phyloP scores from a whole-genome alignment of 176 grass and related monocot species.

The Aegilops umbellulata region DNA sequence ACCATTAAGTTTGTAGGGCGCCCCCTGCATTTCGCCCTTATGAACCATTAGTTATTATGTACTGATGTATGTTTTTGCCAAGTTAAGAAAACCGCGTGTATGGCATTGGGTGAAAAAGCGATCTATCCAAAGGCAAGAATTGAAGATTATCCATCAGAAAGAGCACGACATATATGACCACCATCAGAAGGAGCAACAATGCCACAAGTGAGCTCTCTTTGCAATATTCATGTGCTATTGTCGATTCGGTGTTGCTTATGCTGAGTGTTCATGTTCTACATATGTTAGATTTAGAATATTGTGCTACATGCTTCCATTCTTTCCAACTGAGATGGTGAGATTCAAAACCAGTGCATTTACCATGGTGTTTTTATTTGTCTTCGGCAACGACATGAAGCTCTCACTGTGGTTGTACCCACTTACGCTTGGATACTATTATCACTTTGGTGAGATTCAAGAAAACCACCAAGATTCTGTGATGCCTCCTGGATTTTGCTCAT shows the following conservation, averaged over 20 bases:
- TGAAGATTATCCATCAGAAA: neutral
- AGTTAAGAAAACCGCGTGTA: too few relatives aligned
- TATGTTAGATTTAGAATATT: neutral
- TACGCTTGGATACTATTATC: neutral
- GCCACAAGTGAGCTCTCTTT: neutral
- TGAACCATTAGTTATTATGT: too few relatives aligned
- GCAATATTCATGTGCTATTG: neutral
- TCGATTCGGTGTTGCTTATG: neutral
- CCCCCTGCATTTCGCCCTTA: too few relatives aligned
- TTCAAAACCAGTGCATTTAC: neutral
- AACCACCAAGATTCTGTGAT: neutral
- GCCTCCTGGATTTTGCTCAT: too few relatives aligned
- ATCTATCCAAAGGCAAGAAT: neutral
- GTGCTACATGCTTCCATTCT: too few relatives aligned
- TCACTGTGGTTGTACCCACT: neutral
- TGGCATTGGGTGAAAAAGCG: too few relatives aligned
- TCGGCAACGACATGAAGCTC: neutral
- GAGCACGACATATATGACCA: neutral
- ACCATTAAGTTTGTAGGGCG: too few relatives aligned
- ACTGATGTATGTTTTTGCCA: too few relatives aligned
- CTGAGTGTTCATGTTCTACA: neutral
- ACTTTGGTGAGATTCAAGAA: neutral
- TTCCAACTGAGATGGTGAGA: too few relatives aligned
- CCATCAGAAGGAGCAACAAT: neutral
- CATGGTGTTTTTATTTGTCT: neutral